Base-by-base conservation (phyloP, 495 filamentous ascomycete species). In the Neohortaea acidophila region DNA sequence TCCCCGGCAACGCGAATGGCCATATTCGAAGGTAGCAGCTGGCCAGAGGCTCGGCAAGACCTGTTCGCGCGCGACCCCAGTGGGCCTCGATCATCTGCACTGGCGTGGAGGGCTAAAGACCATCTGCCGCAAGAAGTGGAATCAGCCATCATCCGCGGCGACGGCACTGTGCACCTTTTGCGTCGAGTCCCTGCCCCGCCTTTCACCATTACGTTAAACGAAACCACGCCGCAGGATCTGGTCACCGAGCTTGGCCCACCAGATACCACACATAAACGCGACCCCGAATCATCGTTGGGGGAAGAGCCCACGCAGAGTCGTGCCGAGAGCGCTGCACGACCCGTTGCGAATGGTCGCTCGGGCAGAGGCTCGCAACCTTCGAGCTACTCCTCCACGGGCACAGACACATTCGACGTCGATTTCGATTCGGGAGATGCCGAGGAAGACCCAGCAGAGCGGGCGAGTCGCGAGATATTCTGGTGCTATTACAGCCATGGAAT, bases 401-500 rank as follows among this genome's bases (percentile, higher is more conserved):
- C 80, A 28, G 87, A 94, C 39, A 81, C 77, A 1, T 82, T 87
- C 54, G 85, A 81, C 20, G 37, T 43, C 8, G 50, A 53, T 27
- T 49, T 49, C 21, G 50, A 53, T 32, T 79, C 77, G 27, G 80
- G 84, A 21, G 68, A 72, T 23, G 81, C 80, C 23, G 63, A 66
- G 15, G 55, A 55, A 10, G 74, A 73, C 30, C 54, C 57, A n/a
- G 33, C 46, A 5, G 63, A 64, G 19, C 60, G 61, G 27, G 52
- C 64, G 11, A 64, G 70, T 3, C 68, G 74, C 12, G 86, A 94
- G 59, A 86, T 75, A 48, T 97, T 94, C 57, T 91, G 84, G 56
- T 94, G 94, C 51, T 97, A 96, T 54, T 96, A 94, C 51, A 79
- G 84, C 44, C 78, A 92, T 49, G 89, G 89, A 2, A 82, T 97